A percentile compares a stretch with the other conserved stretches of the same genome.
phyloP scores from a whole-genome alignment of 2,329 filamentous ascomycete species.

The Paecilomyces formosus region DNA sequence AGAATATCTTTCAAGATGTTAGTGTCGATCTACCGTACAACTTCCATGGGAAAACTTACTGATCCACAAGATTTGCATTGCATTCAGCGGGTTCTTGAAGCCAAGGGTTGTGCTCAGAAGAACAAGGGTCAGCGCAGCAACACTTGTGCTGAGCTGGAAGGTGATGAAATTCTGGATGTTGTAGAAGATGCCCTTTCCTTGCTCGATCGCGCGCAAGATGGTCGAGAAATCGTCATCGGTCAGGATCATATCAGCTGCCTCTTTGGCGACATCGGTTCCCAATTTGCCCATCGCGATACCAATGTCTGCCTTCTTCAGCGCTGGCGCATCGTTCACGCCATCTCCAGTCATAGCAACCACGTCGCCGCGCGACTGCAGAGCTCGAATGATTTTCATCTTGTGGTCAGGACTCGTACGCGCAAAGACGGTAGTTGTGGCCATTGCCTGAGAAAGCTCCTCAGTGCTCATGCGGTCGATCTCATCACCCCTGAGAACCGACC shows the following conservation, averaged over 20 bases:
- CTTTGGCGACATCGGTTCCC: constrained; percentile 95
- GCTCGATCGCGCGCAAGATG: constrained; percentile 91
- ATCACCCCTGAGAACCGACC: constrained; percentile 72
- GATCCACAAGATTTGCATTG: constrained; percentile 99
- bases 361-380: constrained; percentile 84
- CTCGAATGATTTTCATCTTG: constrained; percentile 93
- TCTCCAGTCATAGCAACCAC: constrained; percentile 99
- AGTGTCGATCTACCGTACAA: constrained; percentile 10
- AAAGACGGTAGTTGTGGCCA: constrained; percentile 86
- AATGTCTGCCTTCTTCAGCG: constrained; percentile 94
- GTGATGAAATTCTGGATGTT: constrained; percentile 99
- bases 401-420: constrained; percentile 94
- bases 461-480: constrained; percentile 92
- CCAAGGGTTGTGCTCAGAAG: constrained; percentile 87
- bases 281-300: constrained; percentile 94
- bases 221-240: constrained; percentile 86
- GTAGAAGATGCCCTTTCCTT: constrained; percentile 98
- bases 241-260: constrained; percentile 80
- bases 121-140: constrained; percentile 83
- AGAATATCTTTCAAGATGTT: constrained; percentile 67
- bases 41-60: constrained; percentile 56
- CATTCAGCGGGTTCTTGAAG: constrained; percentile 91
- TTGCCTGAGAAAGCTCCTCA: constrained; percentile 72
- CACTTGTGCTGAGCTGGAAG: constrained; percentile 95
- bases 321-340: constrained; percentile 94